These are phyloP conservation scores for Erucastrum elatum DNA, from an alignment of 345 rosid species.

Conservation along the genomic window DNA sequence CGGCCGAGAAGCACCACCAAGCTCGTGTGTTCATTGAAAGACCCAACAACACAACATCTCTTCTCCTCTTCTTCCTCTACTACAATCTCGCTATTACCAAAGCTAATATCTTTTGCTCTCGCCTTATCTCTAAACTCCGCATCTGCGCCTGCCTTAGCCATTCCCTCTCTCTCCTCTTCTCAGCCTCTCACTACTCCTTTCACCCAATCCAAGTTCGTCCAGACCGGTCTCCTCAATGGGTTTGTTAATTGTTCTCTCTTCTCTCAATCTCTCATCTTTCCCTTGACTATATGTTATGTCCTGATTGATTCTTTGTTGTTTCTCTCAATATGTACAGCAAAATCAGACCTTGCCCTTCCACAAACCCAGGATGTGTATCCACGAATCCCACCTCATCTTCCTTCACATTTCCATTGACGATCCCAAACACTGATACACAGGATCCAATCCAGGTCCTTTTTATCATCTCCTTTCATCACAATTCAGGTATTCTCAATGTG, in stretches of 20 bases:
- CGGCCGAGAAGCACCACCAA: slow-evolving; percentile 32
- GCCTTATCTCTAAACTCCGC: slow-evolving; percentile 48
- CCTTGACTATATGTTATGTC: not conserved
- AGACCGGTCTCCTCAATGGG: slow-evolving; percentile 75
- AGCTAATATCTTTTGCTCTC: slow-evolving; percentile 61
- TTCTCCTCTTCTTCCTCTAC: slow-evolving; percentile 26
- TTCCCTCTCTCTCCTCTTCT: slow-evolving; percentile 65
- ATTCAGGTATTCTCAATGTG: not conserved
- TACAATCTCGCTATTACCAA: slow-evolving; percentile 29
- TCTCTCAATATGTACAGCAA: slow-evolving; percentile 47
- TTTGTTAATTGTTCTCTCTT: slow-evolving; percentile 25
- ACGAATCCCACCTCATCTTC: slow-evolving; percentile 89
- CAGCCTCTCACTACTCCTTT: slow-evolving; percentile 76
- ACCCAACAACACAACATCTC: not conserved
- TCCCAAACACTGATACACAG: slow-evolving; percentile 52
- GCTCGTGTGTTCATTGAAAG: slow-evolving; percentile 11
- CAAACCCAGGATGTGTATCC: slow-evolving; percentile 82
- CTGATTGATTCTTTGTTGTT: not conserved
- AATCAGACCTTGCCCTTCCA: slow-evolving; percentile 88
- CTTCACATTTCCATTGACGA: slow-evolving; percentile 67
- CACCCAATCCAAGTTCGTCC: slow-evolving; percentile 78
- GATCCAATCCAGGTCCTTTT: slow-evolving; percentile 57
- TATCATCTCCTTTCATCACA: not conserved
- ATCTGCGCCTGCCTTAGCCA: slow-evolving; percentile 62
- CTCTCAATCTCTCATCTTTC: not conserved